Conservation (phyloP, 352 stramenopile species). For the Aphanomyces cochlioides region DNA sequence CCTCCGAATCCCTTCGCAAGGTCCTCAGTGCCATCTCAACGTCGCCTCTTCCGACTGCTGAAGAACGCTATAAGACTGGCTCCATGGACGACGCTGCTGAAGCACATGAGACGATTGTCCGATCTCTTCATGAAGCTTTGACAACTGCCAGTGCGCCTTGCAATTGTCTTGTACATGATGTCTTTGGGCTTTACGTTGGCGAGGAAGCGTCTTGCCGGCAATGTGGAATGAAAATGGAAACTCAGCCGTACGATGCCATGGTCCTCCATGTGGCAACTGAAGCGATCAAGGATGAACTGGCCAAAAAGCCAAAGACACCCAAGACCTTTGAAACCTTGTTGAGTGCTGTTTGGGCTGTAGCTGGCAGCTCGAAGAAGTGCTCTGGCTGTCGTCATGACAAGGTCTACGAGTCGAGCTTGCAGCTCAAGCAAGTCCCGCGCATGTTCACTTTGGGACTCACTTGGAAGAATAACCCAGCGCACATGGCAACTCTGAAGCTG, state of each 20-base stretch:
- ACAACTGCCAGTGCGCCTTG: not conserved
- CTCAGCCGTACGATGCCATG: slow-evolving; percentile 26
- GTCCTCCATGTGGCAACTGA: slow-evolving; percentile 17
- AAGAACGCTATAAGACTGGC: slow-evolving; percentile 13
- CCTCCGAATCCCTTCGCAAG: slow-evolving; percentile 17
- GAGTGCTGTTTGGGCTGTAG: slow-evolving; percentile 1
- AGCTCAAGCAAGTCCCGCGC: slow-evolving; percentile 26
- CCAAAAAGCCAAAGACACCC: not conserved
- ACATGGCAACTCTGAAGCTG: slow-evolving; percentile 6
- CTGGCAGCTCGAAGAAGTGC: slow-evolving; percentile 24
- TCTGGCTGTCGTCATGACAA: slow-evolving; percentile 22
- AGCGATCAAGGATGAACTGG: not conserved
- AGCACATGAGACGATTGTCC: slow-evolving; percentile 23
- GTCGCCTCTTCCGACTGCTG: slow-evolving; percentile 6
- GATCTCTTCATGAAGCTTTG: slow-evolving; percentile 21
- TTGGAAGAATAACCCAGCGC: slow-evolving; percentile 21
- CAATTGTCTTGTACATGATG: slow-evolving; percentile 14
- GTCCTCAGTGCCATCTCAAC: slow-evolving; percentile 25
- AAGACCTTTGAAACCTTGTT: slow-evolving; percentile 20
- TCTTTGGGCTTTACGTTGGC: slow-evolving; percentile 27
- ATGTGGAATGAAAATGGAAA: slow-evolving; percentile 15
- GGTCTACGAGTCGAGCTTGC: slow-evolving; percentile 18
- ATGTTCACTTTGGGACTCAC: slow-evolving; percentile 23
- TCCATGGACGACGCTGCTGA: slow-evolving; percentile 30
- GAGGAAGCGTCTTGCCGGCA: slow-evolving; percentile 21